phyloP scores from a whole-genome alignment of 108 stramenopile genomes.

The Aurantiochytrium sp. region DNA sequence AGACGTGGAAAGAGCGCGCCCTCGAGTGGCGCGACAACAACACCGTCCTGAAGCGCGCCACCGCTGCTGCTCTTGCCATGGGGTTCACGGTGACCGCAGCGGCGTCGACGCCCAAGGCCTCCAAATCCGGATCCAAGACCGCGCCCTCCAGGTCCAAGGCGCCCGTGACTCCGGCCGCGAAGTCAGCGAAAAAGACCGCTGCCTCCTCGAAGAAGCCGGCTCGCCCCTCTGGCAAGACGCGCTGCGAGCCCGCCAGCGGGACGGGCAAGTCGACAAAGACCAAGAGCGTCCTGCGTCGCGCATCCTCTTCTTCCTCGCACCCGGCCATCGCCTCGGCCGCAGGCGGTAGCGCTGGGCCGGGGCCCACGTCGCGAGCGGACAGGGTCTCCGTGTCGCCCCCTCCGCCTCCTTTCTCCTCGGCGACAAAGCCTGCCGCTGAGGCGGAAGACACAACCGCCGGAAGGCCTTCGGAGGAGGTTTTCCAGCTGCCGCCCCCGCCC shows the following conservation, averaged over 20 bases:
- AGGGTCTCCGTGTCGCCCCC: no score
- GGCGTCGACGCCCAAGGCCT: not conserved
- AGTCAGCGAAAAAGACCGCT: not conserved
- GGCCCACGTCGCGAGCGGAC: no score
- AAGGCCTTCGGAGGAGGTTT: not conserved
- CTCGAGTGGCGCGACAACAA: conserved; percentile 13
- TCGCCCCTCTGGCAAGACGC: not conserved
- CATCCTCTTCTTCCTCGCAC: not conserved
- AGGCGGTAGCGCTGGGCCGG: no score
- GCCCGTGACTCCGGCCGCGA: not conserved
- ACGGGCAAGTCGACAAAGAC: not conserved
- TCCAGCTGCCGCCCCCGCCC: not conserved
- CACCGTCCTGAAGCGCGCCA: not conserved
- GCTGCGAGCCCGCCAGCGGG: not conserved
- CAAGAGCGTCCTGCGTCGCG: not conserved
- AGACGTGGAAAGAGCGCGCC: not conserved
- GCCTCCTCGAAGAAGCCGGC: not conserved
- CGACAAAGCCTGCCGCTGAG: no score
- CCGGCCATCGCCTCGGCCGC: no score
- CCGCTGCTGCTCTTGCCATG: not conserved
- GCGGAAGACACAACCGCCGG: no score
- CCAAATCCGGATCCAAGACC: no score
- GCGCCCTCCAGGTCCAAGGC: not conserved
- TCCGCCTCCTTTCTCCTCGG: no score
- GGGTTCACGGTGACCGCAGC: not conserved